Conservation (phyloP, 2,329 filamentous ascomycete species). For the Scedosporium minutisporum region DNA sequence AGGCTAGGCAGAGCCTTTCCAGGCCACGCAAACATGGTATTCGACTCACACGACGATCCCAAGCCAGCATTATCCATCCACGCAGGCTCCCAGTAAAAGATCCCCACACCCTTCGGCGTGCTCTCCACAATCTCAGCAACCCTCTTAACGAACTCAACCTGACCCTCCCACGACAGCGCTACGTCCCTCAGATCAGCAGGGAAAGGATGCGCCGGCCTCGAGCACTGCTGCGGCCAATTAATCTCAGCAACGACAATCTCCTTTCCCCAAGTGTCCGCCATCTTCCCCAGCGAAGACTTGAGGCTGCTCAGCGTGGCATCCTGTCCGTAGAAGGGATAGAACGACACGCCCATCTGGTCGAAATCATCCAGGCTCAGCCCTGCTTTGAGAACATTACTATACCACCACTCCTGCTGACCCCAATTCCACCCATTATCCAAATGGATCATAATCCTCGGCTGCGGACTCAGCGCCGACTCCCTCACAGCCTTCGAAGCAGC, state of each 20-base stretch:
- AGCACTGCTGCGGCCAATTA: slow-evolving; percentile 59
- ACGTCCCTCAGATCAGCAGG: slow-evolving; percentile 50
- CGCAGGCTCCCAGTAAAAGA: slow-evolving; percentile 68
- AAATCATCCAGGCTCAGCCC: slow-evolving; percentile 48
- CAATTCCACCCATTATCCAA: slow-evolving; percentile 69
- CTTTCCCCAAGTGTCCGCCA: slow-evolving; percentile 55
- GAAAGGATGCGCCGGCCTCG: slow-evolving; percentile 46
- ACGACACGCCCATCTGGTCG: slow-evolving; percentile 63
- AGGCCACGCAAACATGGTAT: slow-evolving; percentile 48
- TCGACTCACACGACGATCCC: slow-evolving; percentile 56
- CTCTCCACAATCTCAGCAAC: slow-evolving; percentile 46
- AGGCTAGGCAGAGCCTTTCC: slow-evolving; percentile 48
- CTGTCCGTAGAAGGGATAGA: slow-evolving; percentile 61
- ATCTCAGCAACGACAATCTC: slow-evolving; percentile 60
- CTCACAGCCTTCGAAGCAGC: slow-evolving; percentile 56
- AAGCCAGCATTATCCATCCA: slow-evolving; percentile 58
- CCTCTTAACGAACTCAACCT: slow-evolving; percentile 49
- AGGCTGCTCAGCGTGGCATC: slow-evolving; percentile 49
- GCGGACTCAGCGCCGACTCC: slow-evolving; percentile 44
- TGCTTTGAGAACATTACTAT: slow-evolving; percentile 43
- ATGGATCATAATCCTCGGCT: slow-evolving; percentile 64
- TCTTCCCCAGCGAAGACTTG: slow-evolving; percentile 43
- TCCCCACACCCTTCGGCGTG: slow-evolving; percentile 43
- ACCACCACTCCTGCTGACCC: slow-evolving; percentile 56
- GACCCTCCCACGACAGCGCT: slow-evolving; percentile 53